Evolutionary conservation across 2,329 filamentous ascomycete genomes (phyloP), one percentile per base, ranked within the genome.

Genomic region (Trichophyton simii): DNA sequence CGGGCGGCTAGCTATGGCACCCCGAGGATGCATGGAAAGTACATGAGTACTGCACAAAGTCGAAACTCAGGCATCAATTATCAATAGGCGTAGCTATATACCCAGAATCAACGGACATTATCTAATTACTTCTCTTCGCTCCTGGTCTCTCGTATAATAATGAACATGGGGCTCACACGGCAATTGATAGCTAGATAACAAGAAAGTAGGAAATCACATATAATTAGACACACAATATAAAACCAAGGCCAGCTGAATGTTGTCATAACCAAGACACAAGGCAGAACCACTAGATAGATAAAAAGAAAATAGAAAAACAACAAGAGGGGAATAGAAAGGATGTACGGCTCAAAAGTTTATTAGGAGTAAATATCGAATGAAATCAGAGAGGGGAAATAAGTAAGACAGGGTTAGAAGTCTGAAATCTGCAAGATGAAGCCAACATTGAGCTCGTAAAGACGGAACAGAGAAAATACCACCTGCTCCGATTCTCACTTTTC

Each of bases 181-280:
- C 15, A 55, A 55, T 55, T 55, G 52, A 36, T 36, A 38, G 31
- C 13, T 34, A 11, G 41, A 18, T n/a, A 44, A 44, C 15, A 44
- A 44, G 15, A 44, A 44, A 34, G 15, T 18, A 55, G 52, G 31
- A 36, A 36, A 55, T 18, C 28, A 36, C n/a, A 55, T 20, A 36
- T 55, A 55, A 38, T 55, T 52, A 52, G 46, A 52, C 46, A 36
- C 50, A 36, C n/a, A 15, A 44, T 42, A 36, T 55, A 36, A 28
- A 31, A 55, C 52, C 52, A 34, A 36, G 52, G 52, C 52, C 52
- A 55, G 52, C 31, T 55, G 28, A 55, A 55, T 8, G n/a, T 36
- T 34, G 52, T 55, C 52, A 5, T 55, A 55, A 55, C 52, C 52
- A 55, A 55, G 52, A 36, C 52, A 55, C n/a, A 36, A 55, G 25